Conservation (phyloP, 179 eudicot species). For the Actinidia chinensis region DNA sequence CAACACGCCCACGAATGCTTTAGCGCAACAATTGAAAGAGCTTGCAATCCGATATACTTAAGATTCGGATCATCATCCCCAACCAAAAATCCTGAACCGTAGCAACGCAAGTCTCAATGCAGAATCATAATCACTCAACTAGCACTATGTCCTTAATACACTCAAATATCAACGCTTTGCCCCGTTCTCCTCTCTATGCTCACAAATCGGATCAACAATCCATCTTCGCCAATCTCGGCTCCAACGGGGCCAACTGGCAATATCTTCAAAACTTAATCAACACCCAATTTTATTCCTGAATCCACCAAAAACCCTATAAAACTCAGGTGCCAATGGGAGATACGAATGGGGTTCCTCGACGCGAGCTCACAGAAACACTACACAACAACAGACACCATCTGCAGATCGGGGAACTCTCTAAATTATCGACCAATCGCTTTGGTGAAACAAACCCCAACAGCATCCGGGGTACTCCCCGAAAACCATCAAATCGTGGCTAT, state of each 20-base stretch:
- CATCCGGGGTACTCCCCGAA: slow-evolving; percentile 67
- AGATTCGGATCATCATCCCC: slow-evolving; percentile 88
- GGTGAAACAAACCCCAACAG: slow-evolving; percentile 84
- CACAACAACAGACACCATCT: slow-evolving; percentile 50
- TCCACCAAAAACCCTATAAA: slow-evolving; percentile 71
- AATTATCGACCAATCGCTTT: slow-evolving; percentile 80
- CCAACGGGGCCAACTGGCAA: slow-evolving; percentile 73
- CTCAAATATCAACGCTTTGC: slow-evolving; percentile 84
- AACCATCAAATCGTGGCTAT: slow-evolving; percentile 58
- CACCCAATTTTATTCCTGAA: slow-evolving; percentile 88
- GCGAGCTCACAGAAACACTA: slow-evolving; percentile 92
- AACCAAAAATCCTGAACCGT: slow-evolving; percentile 68
- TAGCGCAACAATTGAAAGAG: slow-evolving; percentile 51
- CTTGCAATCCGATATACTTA: slow-evolving; percentile 79
- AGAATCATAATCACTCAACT: slow-evolving; percentile 65
- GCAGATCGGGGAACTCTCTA: slow-evolving; percentile 58
- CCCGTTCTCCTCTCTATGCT: slow-evolving; percentile 56
- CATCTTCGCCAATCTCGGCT: slow-evolving; percentile 81
- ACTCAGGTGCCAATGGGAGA: slow-evolving; percentile 84
- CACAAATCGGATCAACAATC: slow-evolving; percentile 84
- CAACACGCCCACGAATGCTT: slow-evolving; percentile 70
- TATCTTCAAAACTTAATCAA: slow-evolving; percentile 89
- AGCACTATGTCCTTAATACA: slow-evolving; percentile 67
- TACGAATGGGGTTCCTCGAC: slow-evolving; percentile 59
- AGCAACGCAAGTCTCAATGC: slow-evolving; percentile 71